Percentiles rank a stretch among this genome's conserved stretches.
phyloP scores from a whole-genome alignment of 805 yeast species.

The Metschnikowia lachancei region DNA sequence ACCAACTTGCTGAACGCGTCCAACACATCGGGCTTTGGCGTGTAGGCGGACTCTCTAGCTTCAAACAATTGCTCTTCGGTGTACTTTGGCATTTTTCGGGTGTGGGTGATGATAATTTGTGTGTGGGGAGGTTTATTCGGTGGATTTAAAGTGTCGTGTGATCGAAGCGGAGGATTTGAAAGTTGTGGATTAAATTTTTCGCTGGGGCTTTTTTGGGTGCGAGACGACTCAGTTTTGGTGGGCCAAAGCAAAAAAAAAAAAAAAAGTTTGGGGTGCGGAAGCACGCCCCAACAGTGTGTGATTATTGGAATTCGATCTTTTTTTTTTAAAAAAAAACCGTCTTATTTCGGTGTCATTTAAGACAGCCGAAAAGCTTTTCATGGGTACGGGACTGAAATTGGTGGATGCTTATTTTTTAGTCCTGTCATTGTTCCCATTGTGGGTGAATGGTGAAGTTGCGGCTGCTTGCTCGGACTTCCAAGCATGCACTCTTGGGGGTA shows the following conservation, averaged over 20 bases:
- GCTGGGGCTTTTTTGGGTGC: constrained; percentile 10
- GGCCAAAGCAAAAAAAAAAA: neutral
- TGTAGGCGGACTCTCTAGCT: constrained; percentile 53
- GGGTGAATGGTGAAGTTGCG: no score
- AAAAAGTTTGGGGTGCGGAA: constrained; percentile 26
- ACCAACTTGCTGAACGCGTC: constrained; percentile 63
- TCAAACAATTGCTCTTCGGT: constrained; percentile 68
- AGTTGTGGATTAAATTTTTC: constrained; percentile 5
- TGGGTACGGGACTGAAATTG: no score
- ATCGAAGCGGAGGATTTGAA: no score
- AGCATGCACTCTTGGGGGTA: no score
- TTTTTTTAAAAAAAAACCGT: no score
- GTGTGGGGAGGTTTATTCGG: neutral
- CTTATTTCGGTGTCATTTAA: no score
- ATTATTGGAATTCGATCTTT: no score
- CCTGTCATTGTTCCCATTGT: no score
- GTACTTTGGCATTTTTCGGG: constrained; percentile 49
- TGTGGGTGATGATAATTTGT: neutral
- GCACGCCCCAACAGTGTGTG: neutral
- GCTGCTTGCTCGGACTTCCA: no score
- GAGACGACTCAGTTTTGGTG: constrained; percentile 20
- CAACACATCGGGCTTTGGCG: constrained; percentile 62
- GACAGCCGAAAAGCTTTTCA: no score
- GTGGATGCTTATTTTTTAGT: no score
- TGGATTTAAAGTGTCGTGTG: neutral